Evolutionary conservation across 73 alveolate genomes (phyloP).

Genomic region (Paramecium caudatum): DNA sequence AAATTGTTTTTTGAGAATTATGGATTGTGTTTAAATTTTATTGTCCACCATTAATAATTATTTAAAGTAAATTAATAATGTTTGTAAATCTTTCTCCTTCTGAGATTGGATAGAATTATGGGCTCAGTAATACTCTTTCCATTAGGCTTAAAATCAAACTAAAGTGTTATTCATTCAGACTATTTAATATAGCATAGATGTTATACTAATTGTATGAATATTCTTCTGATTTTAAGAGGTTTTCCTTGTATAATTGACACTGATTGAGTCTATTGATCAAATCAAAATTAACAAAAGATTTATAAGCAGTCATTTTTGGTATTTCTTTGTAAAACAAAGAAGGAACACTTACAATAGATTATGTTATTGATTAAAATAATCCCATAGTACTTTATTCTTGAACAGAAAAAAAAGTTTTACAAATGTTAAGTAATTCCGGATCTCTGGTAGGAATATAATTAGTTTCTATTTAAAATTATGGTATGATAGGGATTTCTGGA

Average conservation of each 20-base stretch:
- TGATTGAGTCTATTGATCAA: not conserved
- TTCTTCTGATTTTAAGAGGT: not conserved
- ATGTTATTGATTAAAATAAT: not conserved
- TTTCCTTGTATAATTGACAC: not conserved
- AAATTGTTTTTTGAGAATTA: not conserved
- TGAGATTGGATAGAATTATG: not conserved
- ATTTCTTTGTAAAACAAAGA: not conserved
- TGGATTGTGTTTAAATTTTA: not conserved
- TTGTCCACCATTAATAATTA: not conserved
- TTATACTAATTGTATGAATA: not conserved
- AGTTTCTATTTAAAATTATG: not conserved
- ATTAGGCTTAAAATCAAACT: not conserved
- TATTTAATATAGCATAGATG: not conserved
- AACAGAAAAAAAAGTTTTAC: not conserved
- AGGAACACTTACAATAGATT: not conserved
- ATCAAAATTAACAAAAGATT: not conserved
- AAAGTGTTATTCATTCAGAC: not conserved
- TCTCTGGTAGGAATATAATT: constrained; percentile 5
- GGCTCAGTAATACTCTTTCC: not conserved
- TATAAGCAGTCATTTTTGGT: not conserved
- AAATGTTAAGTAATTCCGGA: not conserved
- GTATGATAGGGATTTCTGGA: not conserved
- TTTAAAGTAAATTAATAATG: not conserved
- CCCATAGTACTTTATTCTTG: not conserved
- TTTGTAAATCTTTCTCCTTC: not conserved